phyloP scores from a whole-genome alignment of 345 rosid genomes.

The Populus euphratica region DNA sequence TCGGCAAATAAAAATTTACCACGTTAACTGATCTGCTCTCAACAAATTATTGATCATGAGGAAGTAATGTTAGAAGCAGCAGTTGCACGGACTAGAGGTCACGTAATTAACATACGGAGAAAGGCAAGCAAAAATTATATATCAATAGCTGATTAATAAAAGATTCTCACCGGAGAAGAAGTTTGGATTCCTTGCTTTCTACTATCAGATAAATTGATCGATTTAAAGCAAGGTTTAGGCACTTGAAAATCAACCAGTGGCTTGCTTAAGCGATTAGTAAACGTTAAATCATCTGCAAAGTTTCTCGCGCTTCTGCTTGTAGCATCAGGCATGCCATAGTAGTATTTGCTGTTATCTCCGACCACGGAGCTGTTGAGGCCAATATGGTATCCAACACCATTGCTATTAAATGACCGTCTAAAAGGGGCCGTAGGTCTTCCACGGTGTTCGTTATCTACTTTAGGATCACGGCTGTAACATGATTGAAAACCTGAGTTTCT shows the following conservation, averaged over 20 bases:
- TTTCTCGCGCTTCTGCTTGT: slow-evolving; percentile 33
- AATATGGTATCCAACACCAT: slow-evolving; percentile 20
- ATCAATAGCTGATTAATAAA: neutral
- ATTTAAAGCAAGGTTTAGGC: slow-evolving; percentile 41
- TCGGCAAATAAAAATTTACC: neutral
- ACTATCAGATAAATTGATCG: slow-evolving; percentile 44
- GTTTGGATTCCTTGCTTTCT: slow-evolving; percentile 50
- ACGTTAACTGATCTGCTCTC: neutral
- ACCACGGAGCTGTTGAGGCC: slow-evolving; percentile 13
- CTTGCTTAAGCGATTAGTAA: slow-evolving; percentile 41
- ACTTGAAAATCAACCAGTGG: slow-evolving; percentile 42
- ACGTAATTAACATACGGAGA: neutral
- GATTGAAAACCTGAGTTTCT: slow-evolving; percentile 24
- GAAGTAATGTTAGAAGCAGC: neutral
- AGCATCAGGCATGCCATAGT: slow-evolving; percentile 21
- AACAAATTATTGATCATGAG: neutral
- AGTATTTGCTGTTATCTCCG: slow-evolving; percentile 28
- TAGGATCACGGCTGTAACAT: slow-evolving; percentile 27
- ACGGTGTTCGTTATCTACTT: slow-evolving; percentile 23
- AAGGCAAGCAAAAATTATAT: neutral
- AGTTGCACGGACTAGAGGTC: neutral
- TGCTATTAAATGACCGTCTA: slow-evolving; percentile 14
- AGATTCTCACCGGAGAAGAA: slow-evolving; percentile 35
- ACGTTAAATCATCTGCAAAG: slow-evolving; percentile 16
- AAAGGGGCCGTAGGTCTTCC: neutral